phyloP scores from a whole-genome alignment of 202 grass and related monocot genomes.

The Thinopyrum obtusiflorum region DNA sequence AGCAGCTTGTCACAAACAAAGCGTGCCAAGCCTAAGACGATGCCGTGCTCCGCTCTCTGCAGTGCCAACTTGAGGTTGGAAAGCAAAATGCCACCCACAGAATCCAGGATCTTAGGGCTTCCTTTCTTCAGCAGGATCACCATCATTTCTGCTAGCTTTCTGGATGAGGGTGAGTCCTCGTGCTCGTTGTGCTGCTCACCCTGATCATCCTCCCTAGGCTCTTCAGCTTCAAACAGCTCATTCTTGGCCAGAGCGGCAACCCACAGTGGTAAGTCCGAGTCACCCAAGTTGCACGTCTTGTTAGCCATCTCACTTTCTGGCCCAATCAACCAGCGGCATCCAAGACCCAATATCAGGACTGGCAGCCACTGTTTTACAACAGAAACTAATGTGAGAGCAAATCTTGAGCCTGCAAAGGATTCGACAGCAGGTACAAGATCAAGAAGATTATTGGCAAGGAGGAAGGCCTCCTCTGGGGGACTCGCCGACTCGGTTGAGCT shows the following conservation, averaged over 20 bases:
- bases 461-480: slow-evolving; percentile 49
- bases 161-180: slow-evolving; percentile 27
- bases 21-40: slow-evolving; percentile 55
- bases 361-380: slow-evolving; percentile 75
- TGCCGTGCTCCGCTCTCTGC: slow-evolving; percentile 38
- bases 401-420: slow-evolving; percentile 50
- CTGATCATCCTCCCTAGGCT: slow-evolving; percentile 35
- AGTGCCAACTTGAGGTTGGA: slow-evolving; percentile 33
- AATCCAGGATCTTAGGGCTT: slow-evolving; percentile 62
- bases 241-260: slow-evolving; percentile 53
- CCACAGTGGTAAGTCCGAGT: slow-evolving; percentile 63
- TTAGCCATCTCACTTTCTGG: slow-evolving; percentile 32
- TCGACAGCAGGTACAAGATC: slow-evolving; percentile 64
- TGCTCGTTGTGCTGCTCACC: slow-evolving; percentile 12
- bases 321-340: slow-evolving; percentile 47
- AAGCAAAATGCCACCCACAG: slow-evolving; percentile 48
- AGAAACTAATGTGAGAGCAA: slow-evolving; percentile 46
- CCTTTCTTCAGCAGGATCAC: slow-evolving; percentile 73
- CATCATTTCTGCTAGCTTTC: slow-evolving; percentile 67
- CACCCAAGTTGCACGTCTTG: slow-evolving; percentile 28
- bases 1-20: slow-evolving; percentile 75
- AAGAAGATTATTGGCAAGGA: slow-evolving; percentile 83
- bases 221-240: slow-evolving; percentile 43
- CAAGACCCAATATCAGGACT: slow-evolving; percentile 70
- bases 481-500: slow-evolving; percentile 36